Base-by-base conservation (phyloP, 2,329 filamentous ascomycete genomes). In the Zarea fungicola region DNA sequence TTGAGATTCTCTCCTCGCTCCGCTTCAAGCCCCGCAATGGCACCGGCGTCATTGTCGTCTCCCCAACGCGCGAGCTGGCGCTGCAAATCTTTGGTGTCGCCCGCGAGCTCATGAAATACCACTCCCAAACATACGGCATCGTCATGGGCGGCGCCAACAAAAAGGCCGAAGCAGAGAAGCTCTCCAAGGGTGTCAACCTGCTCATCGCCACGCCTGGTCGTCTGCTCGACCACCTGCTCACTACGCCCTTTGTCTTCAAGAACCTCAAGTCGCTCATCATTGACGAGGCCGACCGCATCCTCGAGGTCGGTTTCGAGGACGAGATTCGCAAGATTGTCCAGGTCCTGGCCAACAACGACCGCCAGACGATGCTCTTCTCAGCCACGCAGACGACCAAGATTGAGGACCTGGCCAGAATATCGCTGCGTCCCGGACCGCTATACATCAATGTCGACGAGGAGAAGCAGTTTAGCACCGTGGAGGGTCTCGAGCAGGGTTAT, bases 351-450 rank as follows among this genome's bases (percentile, higher is more conserved):
- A 86, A 85, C 57, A 84, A 95, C 50, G 83, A 91, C 56, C 77
- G 93, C 52, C 92, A 97, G 69, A 96, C 91, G 0, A 93, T 95
- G 85, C 80, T 99, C n/a, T 99, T 99, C 76, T 96, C 90, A 13
- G 93, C 93, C 13, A 99, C 93, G 5, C 93, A 97, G 69, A 99
- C 93, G 3, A 97, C 92, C 49, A 97, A 99, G 72, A 93, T 99
- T 57, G 61, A 97, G 70, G 93, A 99, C 68, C 77, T 99, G 48
- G 93, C 93, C 1, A 80, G 93, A 55, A 95, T 99, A 63, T 99
- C 93, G 5, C 77, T 99, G 41, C 83, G 90, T 29, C 85, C 89
- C 1, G 91, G 92, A 3, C 93, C 93, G 2, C 74, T 99, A 11
- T 97, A 96, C 70, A 93, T 99, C 76, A 96, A 97, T 63, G 93